phyloP scores from a whole-genome alignment of 257 asterid species.

The Gynochthodes officinalis region DNA sequence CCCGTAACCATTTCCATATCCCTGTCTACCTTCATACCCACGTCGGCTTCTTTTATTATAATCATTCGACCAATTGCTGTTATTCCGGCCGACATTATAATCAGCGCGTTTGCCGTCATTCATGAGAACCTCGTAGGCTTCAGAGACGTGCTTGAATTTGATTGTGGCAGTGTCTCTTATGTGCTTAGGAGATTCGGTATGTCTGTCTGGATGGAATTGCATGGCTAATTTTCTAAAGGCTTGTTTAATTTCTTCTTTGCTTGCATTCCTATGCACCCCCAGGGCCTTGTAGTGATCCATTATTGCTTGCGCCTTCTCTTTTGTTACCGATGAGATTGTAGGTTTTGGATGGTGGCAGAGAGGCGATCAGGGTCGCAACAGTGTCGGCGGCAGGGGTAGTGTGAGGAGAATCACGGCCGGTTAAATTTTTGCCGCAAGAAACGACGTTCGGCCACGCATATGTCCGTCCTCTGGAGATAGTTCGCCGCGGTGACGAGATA shows the following conservation, averaged over 20 bases:
- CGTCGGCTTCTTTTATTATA: background rate
- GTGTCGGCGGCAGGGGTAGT: no score
- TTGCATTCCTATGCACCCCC: slow-evolving; percentile 57
- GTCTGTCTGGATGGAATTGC: slow-evolving; percentile 91
- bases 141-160: slow-evolving; percentile 78
- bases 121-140: slow-evolving; percentile 69
- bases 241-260: slow-evolving; percentile 80
- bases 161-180: slow-evolving; percentile 48
- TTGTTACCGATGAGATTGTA: no score
- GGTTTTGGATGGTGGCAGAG: no score
- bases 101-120: slow-evolving; percentile 78
- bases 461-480: no score
- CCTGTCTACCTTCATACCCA: slow-evolving; percentile 24
- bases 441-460: no score
- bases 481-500: no score
- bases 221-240: slow-evolving; percentile 77
- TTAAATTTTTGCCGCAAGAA: no score
- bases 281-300: slow-evolving; percentile 77
- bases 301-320: background rate
- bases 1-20: slow-evolving; percentile 27
- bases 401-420: no score
- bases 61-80: slow-evolving; percentile 2
- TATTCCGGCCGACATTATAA: slow-evolving; percentile 42
- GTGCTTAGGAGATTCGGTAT: slow-evolving; percentile 59
- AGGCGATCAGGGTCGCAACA: no score